These are phyloP conservation scores for Neoarthrinium moseri DNA, from an alignment of 2,329 filamentous ascomycete genomes.

Conservation along the genomic window DNA sequence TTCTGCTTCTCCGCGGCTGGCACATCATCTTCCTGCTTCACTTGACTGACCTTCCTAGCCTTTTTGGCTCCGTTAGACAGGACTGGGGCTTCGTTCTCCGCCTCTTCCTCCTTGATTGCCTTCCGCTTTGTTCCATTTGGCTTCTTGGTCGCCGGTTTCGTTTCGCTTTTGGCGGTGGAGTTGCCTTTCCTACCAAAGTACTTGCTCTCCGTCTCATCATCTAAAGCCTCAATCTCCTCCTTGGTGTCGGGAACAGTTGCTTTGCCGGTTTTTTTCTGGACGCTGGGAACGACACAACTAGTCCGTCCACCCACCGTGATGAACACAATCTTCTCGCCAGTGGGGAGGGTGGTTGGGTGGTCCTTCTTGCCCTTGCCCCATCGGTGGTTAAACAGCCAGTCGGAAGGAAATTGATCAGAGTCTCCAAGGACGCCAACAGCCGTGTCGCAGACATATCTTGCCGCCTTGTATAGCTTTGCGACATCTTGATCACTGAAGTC, in stretches of 20 bases:
- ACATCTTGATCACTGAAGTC: conserved; percentile 74
- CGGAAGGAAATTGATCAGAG: conserved; percentile 76
- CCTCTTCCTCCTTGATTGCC: conserved; percentile 21
- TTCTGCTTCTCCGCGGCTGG: conserved; percentile 1
- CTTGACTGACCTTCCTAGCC: conserved; percentile 13
- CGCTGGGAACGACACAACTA: conserved; percentile 79
- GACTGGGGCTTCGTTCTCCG: conserved; percentile 17
- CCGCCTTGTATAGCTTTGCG: conserved; percentile 66
- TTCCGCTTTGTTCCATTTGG: conserved; percentile 14
- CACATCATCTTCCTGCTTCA: not conserved
- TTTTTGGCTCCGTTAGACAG: conserved; percentile 8
- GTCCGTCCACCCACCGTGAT: conserved; percentile 89
- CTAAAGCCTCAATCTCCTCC: conserved; percentile 22
- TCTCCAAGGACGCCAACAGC: conserved; percentile 79
- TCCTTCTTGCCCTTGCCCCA: conserved; percentile 88
- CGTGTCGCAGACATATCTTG: conserved; percentile 76
- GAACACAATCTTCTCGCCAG: conserved; percentile 80
- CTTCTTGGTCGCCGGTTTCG: not conserved
- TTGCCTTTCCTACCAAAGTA: conserved; percentile 17
- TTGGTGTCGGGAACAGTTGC: conserved; percentile 38
- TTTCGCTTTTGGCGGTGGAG: conserved; percentile 17
- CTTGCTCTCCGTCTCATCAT: conserved; percentile 17
- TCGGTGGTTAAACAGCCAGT: conserved; percentile 86
- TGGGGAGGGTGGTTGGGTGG: conserved; percentile 67
- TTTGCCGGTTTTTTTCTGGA: conserved; percentile 75